Evolutionary conservation across 2,329 filamentous ascomycete species (phyloP).

Genomic region (Pseudogymnoascus sp.): DNA sequence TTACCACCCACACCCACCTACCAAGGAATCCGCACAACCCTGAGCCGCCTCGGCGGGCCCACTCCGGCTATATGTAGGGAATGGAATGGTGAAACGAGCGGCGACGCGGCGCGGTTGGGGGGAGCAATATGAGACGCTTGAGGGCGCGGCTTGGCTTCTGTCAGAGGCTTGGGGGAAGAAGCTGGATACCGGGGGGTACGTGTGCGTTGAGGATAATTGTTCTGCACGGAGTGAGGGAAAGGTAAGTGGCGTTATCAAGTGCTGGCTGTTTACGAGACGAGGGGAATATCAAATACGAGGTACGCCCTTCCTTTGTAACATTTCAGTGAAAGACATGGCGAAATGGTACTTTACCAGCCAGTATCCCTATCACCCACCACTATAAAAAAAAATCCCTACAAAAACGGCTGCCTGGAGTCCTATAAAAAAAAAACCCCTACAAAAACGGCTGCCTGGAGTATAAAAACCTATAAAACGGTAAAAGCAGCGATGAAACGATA

Average conservation of each 20-base stretch:
- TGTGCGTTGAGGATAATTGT: no score
- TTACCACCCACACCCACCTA: not conserved
- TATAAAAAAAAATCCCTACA: no score
- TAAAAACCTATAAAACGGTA: not conserved
- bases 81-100: not conserved
- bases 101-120: not conserved
- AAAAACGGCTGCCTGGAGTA: not conserved
- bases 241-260: not conserved
- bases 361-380: no score
- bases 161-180: not conserved
- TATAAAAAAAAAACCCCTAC: no score
- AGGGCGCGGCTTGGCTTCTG: not conserved
- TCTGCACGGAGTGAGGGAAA: not conserved
- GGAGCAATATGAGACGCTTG: not conserved
- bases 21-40: not conserved
- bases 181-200: not conserved
- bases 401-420: no score
- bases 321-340: not conserved
- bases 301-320: not conserved
- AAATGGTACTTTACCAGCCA: no score
- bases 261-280: not conserved
- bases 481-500: not conserved
- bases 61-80: not conserved
- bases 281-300: not conserved
- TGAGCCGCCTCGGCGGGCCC: not conserved